Conservation (phyloP, 805 yeast genomes). For the Clavispora asparagi region DNA sequence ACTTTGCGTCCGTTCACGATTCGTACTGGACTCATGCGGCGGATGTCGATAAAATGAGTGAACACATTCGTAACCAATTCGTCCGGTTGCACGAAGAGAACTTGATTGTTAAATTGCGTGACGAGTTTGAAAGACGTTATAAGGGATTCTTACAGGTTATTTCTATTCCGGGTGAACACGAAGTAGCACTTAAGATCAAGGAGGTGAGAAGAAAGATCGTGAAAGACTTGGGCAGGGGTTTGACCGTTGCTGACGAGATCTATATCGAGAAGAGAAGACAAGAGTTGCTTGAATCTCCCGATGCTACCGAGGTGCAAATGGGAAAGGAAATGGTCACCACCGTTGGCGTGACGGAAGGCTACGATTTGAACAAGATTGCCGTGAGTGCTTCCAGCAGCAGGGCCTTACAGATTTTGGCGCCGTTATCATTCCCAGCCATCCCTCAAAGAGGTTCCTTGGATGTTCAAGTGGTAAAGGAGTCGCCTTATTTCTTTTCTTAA, state of each 20-base stretch:
- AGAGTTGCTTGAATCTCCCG: slow-evolving; percentile 46
- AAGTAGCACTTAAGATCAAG: slow-evolving; percentile 45
- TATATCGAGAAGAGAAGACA: slow-evolving; percentile 63
- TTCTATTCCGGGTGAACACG: slow-evolving; percentile 47
- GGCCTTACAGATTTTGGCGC: slow-evolving; percentile 50
- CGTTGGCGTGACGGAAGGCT: slow-evolving; percentile 47
- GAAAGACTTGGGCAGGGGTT: slow-evolving; percentile 45
- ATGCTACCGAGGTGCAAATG: slow-evolving; percentile 41
- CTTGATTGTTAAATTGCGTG: slow-evolving; percentile 61
- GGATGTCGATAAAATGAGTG: slow-evolving; percentile 70
- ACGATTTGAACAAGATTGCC: slow-evolving; percentile 21
- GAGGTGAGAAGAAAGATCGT: slow-evolving; percentile 46
- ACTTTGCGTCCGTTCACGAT: slow-evolving; percentile 94
- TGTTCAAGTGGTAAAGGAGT: slow-evolving; percentile 62
- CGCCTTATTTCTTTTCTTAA: slow-evolving; percentile 71
- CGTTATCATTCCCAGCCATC: slow-evolving; percentile 63
- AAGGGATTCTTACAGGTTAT: slow-evolving; percentile 61
- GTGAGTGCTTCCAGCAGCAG: slow-evolving; percentile 18
- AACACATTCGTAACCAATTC: slow-evolving; percentile 68
- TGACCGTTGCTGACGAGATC: slow-evolving; percentile 70
- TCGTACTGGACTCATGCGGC: slow-evolving; percentile 97
- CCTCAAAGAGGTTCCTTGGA: slow-evolving; percentile 84
- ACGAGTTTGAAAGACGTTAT: slow-evolving; percentile 81
- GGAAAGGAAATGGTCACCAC: slow-evolving; percentile 66
- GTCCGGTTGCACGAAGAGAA: slow-evolving; percentile 71